These are phyloP conservation scores for Didymella pinodella DNA, from an alignment of 2,329 filamentous ascomycete species.

Conservation along the genomic window DNA sequence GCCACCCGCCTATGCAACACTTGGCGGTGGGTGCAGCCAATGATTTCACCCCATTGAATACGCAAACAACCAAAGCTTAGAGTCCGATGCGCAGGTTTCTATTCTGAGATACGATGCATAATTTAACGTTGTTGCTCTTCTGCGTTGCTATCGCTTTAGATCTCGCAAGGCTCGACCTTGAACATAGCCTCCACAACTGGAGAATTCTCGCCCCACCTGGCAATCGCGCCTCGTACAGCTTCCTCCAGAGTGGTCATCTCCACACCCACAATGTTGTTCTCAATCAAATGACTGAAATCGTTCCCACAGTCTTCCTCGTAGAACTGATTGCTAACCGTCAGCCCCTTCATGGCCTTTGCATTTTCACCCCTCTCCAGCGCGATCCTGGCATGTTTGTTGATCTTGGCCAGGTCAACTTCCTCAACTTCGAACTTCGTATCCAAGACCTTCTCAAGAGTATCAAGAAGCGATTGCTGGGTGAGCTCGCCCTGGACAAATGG, in stretches of 20 bases:
- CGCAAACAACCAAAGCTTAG: too few species aligned
- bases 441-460: constrained; percentile 33
- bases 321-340: constrained; percentile 45
- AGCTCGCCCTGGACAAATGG: constrained; percentile 30
- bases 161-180: constrained; percentile 38
- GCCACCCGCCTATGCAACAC: too few species aligned
- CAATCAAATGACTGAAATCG: constrained; percentile 36
- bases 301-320: constrained; percentile 41
- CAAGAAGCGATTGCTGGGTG: constrained; percentile 41
- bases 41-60: too few species aligned
- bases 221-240: constrained; percentile 38
- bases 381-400: constrained; percentile 38
- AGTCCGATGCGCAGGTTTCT: too few species aligned
- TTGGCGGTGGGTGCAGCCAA: too few species aligned
- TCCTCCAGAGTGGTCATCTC: constrained; percentile 36
- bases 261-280: constrained; percentile 45
- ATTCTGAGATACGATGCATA: too few species aligned
- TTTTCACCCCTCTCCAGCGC: constrained; percentile 40
- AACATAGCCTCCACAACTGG: constrained; percentile 41
- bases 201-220: constrained; percentile 33
- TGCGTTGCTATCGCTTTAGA: constrained; percentile 6
- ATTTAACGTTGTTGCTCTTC: too few species aligned
- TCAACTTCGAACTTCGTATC: constrained; percentile 34
- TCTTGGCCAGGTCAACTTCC: constrained; percentile 38
- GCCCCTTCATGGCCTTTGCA: constrained; percentile 40